phyloP scores from a whole-genome alignment of 257 asterid species.

The Salvia hispanica region DNA sequence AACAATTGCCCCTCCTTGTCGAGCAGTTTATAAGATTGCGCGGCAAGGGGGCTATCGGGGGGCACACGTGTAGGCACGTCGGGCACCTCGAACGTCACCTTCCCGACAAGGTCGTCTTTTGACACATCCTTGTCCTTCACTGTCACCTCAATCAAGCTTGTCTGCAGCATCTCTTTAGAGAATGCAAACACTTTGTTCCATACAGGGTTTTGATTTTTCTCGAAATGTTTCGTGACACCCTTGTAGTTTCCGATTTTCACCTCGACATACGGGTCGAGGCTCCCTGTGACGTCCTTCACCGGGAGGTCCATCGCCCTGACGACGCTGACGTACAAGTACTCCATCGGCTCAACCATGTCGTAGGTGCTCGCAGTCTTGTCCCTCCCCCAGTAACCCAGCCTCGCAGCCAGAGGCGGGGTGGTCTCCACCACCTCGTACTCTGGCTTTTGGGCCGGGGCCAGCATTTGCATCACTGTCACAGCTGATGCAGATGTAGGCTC shows the following conservation, averaged over 20 bases:
- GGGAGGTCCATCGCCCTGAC: slow-evolving; percentile 87
- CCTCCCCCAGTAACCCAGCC: slow-evolving; percentile 92
- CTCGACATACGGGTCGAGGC: slow-evolving; percentile 91
- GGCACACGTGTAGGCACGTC: slow-evolving; percentile 77
- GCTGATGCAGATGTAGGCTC: slow-evolving; percentile 34
- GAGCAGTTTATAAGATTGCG: slow-evolving; percentile 73
- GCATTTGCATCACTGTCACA: slow-evolving; percentile 58
- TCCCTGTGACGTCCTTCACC: slow-evolving; percentile 68
- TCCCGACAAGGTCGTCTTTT: slow-evolving; percentile 78
- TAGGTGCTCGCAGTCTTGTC: slow-evolving; percentile 89
- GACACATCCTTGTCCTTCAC: slow-evolving; percentile 76
- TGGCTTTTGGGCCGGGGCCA: slow-evolving; percentile 56
- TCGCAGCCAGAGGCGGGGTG: slow-evolving; percentile 82
- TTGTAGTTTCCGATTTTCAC: slow-evolving; percentile 84
- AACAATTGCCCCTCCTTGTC: slow-evolving; percentile 61
- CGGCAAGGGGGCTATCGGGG: slow-evolving; percentile 89
- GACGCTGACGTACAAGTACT: slow-evolving; percentile 58
- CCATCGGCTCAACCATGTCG: slow-evolving; percentile 91
- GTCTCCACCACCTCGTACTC: slow-evolving; percentile 88
- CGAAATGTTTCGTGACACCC: slow-evolving; percentile 71
- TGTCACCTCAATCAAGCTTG: slow-evolving; percentile 62
- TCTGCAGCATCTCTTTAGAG: slow-evolving; percentile 70
- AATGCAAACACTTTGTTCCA: slow-evolving; percentile 81
- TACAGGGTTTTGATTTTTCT: slow-evolving; percentile 69
- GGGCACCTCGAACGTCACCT: slow-evolving; percentile 57